Conservation (phyloP, 1,284 basidiomycete genomes). For the Leccinum fuscescens region DNA sequence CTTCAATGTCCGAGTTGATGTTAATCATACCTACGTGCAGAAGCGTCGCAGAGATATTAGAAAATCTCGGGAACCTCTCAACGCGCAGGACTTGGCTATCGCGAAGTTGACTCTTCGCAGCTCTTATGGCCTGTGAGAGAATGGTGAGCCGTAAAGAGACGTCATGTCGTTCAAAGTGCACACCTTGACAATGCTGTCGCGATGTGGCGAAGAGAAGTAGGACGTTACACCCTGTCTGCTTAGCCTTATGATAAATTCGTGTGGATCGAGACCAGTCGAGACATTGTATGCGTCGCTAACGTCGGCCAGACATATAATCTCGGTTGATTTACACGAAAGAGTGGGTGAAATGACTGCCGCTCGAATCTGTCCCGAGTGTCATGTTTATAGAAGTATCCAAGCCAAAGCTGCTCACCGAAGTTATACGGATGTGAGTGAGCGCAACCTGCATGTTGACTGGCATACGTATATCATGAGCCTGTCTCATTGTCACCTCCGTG, state of each 20-base stretch:
- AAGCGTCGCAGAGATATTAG: constrained; percentile 80
- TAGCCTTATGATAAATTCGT: constrained; percentile 79
- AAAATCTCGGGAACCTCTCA: constrained; percentile 73
- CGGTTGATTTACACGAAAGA: constrained; percentile 70
- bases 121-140: constrained; percentile 54
- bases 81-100: constrained; percentile 53
- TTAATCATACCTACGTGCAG: constrained; percentile 81
- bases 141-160: background rate
- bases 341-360: constrained; percentile 60
- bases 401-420: constrained; percentile 47
- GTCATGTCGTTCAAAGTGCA: background rate
- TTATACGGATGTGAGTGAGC: constrained; percentile 64
- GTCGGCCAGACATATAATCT: constrained; percentile 75
- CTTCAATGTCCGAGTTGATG: constrained; percentile 69
- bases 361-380: constrained; percentile 48
- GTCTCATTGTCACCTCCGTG: constrained; percentile 60
- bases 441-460: constrained; percentile 65
- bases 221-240: constrained; percentile 66
- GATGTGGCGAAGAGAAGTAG: constrained; percentile 65
- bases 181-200: constrained; percentile 78
- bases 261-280: constrained; percentile 67
- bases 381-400: constrained; percentile 3
- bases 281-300: constrained; percentile 85
- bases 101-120: constrained; percentile 67
- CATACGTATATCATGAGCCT: constrained; percentile 56